These are phyloP conservation scores for Chaetomidium leptoderma DNA, from an alignment of 495 filamentous ascomycete genomes.

Conservation along the genomic window DNA sequence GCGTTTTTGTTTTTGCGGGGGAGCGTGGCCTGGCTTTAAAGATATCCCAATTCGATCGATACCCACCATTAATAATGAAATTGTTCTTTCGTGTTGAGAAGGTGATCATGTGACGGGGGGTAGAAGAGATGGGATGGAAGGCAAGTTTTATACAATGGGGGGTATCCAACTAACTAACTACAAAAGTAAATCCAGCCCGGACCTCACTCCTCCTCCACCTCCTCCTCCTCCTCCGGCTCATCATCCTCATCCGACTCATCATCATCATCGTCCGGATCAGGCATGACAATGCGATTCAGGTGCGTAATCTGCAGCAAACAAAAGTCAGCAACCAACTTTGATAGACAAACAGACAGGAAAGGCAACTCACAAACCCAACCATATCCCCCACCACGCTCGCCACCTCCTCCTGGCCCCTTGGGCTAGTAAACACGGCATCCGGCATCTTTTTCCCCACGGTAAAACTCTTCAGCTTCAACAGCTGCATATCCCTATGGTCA, in stretches of 20 bases:
- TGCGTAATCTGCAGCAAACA: slow-evolving; percentile 21
- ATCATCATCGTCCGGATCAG: slow-evolving; percentile 47
- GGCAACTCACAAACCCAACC: slow-evolving; percentile 59
- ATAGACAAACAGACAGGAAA: slow-evolving; percentile 5
- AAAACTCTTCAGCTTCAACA: slow-evolving; percentile 73
- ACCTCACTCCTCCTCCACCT: not conserved
- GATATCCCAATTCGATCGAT: slow-evolving; percentile 18
- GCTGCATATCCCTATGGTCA: slow-evolving; percentile 67
- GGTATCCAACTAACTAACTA: not conserved
- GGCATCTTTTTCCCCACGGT: slow-evolving; percentile 61
- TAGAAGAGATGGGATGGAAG: not conserved
- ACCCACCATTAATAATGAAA: slow-evolving; percentile 15
- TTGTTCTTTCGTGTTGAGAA: not conserved
- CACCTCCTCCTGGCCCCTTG: slow-evolving; percentile 52
- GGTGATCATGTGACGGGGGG: not conserved
- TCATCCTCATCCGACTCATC: slow-evolving; percentile 32
- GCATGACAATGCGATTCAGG: slow-evolving; percentile 38
- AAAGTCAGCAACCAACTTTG: slow-evolving; percentile 21
- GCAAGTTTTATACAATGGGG: not conserved
- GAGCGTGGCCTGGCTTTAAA: slow-evolving; percentile 14
- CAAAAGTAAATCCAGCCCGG: not conserved
- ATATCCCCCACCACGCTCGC: slow-evolving; percentile 40
- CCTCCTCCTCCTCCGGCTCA: slow-evolving; percentile 3
- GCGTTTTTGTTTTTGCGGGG: slow-evolving; percentile 10
- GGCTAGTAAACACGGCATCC: slow-evolving; percentile 48